phyloP scores from a whole-genome alignment of 2,329 filamentous ascomycete genomes.

The Beauveria brongniartii region DNA sequence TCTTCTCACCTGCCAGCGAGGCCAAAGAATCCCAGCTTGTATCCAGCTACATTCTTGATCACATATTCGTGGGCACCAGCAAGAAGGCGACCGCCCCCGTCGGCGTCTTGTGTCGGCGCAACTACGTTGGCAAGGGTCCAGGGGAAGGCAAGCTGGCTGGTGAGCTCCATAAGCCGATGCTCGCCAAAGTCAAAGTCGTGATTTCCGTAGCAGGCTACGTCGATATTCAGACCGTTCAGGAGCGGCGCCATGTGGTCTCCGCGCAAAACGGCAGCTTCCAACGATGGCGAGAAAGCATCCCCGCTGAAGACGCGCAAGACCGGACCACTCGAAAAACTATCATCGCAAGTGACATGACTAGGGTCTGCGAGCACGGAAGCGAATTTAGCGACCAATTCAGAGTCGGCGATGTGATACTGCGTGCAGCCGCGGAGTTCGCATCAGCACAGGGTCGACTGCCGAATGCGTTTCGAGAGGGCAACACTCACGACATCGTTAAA shows the following conservation, averaged over 20 bases:
- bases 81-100: slow-evolving; percentile 3
- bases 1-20: slow-evolving; percentile 11
- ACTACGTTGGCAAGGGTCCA: slow-evolving; percentile 14
- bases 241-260: slow-evolving; percentile 13
- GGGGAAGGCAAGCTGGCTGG: slow-evolving; percentile 6
- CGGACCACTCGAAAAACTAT: neutral
- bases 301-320: slow-evolving; percentile 13
- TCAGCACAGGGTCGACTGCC: neutral
- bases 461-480: neutral
- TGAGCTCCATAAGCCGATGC: slow-evolving; percentile 4
- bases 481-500: slow-evolving; percentile 13
- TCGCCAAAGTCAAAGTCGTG: slow-evolving; percentile 14
- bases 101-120: neutral
- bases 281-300: slow-evolving; percentile 13
- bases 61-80: slow-evolving; percentile 9
- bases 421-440: neutral
- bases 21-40: slow-evolving; percentile 14
- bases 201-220: slow-evolving; percentile 14
- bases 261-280: slow-evolving; percentile 13
- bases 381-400: slow-evolving; percentile 9
- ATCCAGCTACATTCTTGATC: neutral
- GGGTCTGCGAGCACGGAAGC: slow-evolving; percentile 6
- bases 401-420: slow-evolving; percentile 13
- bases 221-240: slow-evolving; percentile 5
- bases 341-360: neutral